A percentile compares a stretch with the other conserved stretches of the same genome.
These are phyloP conservation scores for Ogataea kodamae DNA, from an alignment of 805 yeast species.

Conservation along the genomic window DNA sequence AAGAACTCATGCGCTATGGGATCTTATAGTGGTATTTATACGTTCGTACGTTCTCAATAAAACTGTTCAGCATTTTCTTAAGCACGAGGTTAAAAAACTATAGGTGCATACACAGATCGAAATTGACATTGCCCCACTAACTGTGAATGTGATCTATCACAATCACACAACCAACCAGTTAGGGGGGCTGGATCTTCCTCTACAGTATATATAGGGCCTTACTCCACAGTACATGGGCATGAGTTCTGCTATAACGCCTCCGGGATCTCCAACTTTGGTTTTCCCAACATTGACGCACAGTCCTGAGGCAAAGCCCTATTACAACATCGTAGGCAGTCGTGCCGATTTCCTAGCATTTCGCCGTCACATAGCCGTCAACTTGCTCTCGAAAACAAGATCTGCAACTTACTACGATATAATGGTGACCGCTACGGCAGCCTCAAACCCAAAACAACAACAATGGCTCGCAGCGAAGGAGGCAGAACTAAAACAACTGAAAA, in stretches of 20 bases:
- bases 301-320: conserved; percentile 2
- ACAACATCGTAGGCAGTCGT: conserved; percentile 6
- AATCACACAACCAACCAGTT: background rate
- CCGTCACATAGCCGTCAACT: conserved; percentile 6
- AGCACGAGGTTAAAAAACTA: too few species aligned
- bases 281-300: conserved; percentile 9
- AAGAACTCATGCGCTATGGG: conserved; percentile 22
- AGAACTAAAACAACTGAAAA: conserved; percentile 11
- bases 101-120: too few species aligned
- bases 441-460: conserved; percentile 15
- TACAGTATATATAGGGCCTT: too few species aligned
- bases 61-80: background rate
- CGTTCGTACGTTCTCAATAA: too few species aligned
- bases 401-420: conserved; percentile 13
- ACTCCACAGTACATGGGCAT: too few species aligned
- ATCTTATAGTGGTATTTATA: conserved; percentile 11
- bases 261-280: conserved; percentile 4
- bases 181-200: conserved; percentile 1
- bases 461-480: conserved; percentile 14
- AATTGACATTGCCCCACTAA: too few species aligned
- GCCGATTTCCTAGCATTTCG: conserved; percentile 11
- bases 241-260: conserved; percentile 1
- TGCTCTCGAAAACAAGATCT: conserved; percentile 7
- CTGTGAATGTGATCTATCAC: conserved; percentile 1
- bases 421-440: conserved; percentile 10